phyloP scores from a whole-genome alignment of 2,329 filamentous ascomycete genomes.

The Cercospora berteroae region DNA sequence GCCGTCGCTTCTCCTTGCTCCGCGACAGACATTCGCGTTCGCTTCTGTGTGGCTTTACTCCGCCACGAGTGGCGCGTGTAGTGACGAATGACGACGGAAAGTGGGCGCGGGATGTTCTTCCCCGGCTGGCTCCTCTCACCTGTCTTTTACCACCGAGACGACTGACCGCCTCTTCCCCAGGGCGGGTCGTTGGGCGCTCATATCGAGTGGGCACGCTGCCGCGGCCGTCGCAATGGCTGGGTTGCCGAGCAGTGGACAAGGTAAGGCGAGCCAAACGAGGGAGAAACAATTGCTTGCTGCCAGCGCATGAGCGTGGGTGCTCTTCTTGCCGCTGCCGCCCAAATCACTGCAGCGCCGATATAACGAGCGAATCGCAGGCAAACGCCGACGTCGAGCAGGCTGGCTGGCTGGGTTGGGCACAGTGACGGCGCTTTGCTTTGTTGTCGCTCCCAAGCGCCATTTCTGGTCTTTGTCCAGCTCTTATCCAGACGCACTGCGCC shows the following conservation, averaged over 20 bases:
- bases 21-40: background rate
- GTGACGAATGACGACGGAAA: background rate
- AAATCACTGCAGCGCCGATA: background rate
- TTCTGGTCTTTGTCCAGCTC: background rate
- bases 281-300: background rate
- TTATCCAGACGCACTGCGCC: background rate
- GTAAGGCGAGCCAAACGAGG: background rate
- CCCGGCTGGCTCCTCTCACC: background rate
- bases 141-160: background rate
- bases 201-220: background rate
- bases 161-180: constrained; percentile 1
- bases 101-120: background rate
- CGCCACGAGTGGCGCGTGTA: background rate
- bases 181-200: background rate
- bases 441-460: background rate
- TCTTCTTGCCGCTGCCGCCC: background rate
- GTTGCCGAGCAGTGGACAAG: background rate
- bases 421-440: background rate
- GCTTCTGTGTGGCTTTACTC: background rate
- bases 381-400: background rate
- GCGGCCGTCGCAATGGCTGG: background rate
- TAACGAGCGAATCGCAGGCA: constrained; percentile 2
- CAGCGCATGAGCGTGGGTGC: background rate
- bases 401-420: background rate
- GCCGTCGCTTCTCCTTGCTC: background rate